Base-by-base conservation (phyloP, 2,329 filamentous ascomycete genomes). In the Neocatenulostroma microsporum region DNA sequence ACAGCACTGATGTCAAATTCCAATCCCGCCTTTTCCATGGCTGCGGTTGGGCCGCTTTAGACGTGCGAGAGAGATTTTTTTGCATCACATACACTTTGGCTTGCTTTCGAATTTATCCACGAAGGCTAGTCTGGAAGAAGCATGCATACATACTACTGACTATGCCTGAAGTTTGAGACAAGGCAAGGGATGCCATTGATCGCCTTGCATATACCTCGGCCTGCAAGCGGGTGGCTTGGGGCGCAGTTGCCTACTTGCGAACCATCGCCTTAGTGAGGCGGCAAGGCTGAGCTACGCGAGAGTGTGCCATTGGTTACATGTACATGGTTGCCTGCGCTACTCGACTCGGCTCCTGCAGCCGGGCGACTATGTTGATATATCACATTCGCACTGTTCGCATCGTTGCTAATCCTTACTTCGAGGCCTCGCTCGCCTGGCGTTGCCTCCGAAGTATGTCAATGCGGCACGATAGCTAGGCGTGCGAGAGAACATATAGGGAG, bases 1-100 rank as follows among this genome's bases (percentile, higher is more conserved):
- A 40, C 24, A 89, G 88, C 88, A 94, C 84, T 82, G 84, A 94
- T 94, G 87, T 95, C 87, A 94, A 94, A 94, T 94, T 95, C 79
- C 88, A 91, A 89, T 82, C 72, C 76, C 76, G 80, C 79, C 80
- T 66, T 56, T 59, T 51, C 66, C 80, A 62, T 94, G 84, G 82
- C 84, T 87, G 78, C 72, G 75, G 78, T 88, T 91, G 88, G 86
- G 88, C 87, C 87, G 84, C 46, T 34, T 48, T 88, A 94, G 86
- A 94, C 86, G 86, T 94, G 87, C 87, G 72, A 91, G 74, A 13
- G 28, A 46, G 13, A 15, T 18, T 32, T 17, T 30, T 34, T 28
- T 39, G 27, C 37, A 6, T 37, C 39, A 21, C 30, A 39, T 44
- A 44, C 41, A 44, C 41, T 44, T 44, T 44, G 36, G 41, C 41